A percentile compares a stretch with the other conserved stretches of the same genome.
These are phyloP conservation scores for Aspergillus ostianus DNA, from an alignment of 495 filamentous ascomycete genomes.

Conservation along the genomic window DNA sequence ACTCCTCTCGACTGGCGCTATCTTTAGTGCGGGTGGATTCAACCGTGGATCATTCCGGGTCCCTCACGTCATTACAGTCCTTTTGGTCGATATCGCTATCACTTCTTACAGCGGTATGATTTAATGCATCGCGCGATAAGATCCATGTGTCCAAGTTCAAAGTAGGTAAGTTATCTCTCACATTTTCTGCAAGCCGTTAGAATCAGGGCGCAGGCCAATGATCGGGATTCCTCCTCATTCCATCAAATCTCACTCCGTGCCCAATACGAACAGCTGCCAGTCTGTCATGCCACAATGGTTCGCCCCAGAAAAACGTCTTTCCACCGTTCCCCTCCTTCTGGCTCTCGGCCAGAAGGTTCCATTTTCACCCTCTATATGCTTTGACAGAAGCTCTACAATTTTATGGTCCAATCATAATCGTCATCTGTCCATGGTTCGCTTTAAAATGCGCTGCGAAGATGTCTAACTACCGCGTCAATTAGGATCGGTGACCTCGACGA, in stretches of 20 bases:
- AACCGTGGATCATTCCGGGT: background rate
- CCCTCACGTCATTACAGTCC: background rate
- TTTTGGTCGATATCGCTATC: background rate
- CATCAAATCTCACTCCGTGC: constrained; percentile 3
- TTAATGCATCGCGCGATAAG: background rate
- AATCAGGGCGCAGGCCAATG: background rate
- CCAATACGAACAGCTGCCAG: constrained; percentile 3
- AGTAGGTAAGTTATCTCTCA: background rate
- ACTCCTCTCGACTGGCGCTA: background rate
- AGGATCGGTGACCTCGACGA: constrained; percentile 6
- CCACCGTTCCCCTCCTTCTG: background rate
- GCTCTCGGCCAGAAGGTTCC: constrained; percentile 16
- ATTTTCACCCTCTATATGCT: constrained; percentile 8
- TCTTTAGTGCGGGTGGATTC: background rate
- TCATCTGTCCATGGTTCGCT: constrained; percentile 9
- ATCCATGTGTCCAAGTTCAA: background rate
- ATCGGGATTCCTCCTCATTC: constrained; percentile 4
- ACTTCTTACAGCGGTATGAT: background rate
- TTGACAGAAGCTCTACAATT: constrained; percentile 2
- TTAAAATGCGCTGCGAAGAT: constrained; percentile 8
- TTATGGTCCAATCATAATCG: constrained; percentile 16
- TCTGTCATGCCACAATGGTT: background rate
- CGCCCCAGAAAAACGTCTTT: constrained; percentile 1
- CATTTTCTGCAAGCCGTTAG: background rate
- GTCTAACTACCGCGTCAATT: constrained; percentile 18